Conservation (phyloP, 192 early-diverging fungal species). For the Rhizophlyctis rosea region DNA sequence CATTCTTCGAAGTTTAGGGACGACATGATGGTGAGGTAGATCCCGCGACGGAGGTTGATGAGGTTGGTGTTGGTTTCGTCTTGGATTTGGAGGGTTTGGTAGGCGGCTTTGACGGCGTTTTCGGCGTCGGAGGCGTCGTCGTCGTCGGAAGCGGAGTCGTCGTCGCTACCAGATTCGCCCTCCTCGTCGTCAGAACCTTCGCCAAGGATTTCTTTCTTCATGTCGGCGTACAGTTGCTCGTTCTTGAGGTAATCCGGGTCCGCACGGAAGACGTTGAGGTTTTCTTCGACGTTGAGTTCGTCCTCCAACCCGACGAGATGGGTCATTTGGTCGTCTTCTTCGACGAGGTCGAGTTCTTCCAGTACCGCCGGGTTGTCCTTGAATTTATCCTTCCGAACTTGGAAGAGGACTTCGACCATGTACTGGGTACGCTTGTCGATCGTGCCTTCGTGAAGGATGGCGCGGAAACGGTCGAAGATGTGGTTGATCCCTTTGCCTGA, state of each 20-base stretch:
- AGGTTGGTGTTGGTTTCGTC: slow-evolving; percentile 88
- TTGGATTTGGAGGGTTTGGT: slow-evolving; percentile 60
- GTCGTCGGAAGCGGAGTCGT: slow-evolving; percentile 48
- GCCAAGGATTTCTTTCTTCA: slow-evolving; percentile 85
- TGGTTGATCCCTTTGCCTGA: slow-evolving; percentile 72
- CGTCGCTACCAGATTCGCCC: slow-evolving; percentile 24
- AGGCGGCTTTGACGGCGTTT: slow-evolving; percentile 42
- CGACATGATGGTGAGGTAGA: slow-evolving; percentile 96
- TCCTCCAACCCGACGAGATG: slow-evolving; percentile 82
- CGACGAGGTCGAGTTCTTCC: slow-evolving; percentile 83
- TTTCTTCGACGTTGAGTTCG: slow-evolving; percentile 76
- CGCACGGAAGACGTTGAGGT: slow-evolving; percentile 78
- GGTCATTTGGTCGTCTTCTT: slow-evolving; percentile 93
- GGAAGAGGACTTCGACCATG: slow-evolving; percentile 97
- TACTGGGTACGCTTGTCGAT: slow-evolving; percentile 95
- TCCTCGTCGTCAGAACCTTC: slow-evolving; percentile 52
- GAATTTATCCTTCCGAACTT: slow-evolving; percentile 90
- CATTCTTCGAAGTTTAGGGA: slow-evolving; percentile 93
- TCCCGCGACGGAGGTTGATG: slow-evolving; percentile 84
- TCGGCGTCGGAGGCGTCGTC: slow-evolving; percentile 55
- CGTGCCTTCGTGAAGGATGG: slow-evolving; percentile 87
- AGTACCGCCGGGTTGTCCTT: slow-evolving; percentile 79
- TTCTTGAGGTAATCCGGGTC: slow-evolving; percentile 79
- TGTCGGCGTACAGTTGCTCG: slow-evolving; percentile 76
- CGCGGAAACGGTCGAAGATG: slow-evolving; percentile 88